phyloP scores from a whole-genome alignment of 345 rosid genomes.

The Lumnitzera racemosa region DNA sequence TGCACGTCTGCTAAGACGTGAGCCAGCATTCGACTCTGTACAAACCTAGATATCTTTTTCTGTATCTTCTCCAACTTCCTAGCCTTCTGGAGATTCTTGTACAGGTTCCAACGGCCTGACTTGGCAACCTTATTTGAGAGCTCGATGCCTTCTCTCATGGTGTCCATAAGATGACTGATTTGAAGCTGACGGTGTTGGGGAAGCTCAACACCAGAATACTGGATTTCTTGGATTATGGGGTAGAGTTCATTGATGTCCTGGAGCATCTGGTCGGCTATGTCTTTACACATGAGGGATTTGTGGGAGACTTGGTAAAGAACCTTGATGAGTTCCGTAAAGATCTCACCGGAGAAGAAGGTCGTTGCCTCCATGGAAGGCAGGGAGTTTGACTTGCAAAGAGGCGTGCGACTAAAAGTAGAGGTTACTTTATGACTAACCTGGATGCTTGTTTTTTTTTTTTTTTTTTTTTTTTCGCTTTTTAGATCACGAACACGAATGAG shows the following conservation, averaged over 20 bases:
- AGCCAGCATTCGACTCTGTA: constrained; percentile 1
- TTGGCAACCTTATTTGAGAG: background rate
- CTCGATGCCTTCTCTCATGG: constrained; percentile 6
- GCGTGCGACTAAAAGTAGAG: no score
- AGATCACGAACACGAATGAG: no score
- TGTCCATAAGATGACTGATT: background rate
- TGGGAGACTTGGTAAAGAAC: background rate
- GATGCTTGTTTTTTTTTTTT: no score
- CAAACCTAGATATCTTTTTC: constrained; percentile 5
- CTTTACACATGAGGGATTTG: background rate
- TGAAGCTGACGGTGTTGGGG: constrained; percentile 7
- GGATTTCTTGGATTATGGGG: constrained; percentile 7
- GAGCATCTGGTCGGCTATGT: constrained; percentile 5
- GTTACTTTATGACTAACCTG: no score
- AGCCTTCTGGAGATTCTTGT: constrained; percentile 1
- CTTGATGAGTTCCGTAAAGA: constrained; percentile 1
- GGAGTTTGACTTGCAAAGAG: no score
- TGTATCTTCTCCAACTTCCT: constrained; percentile 12
- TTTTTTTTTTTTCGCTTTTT: no score
- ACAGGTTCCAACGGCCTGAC: constrained; percentile 6
- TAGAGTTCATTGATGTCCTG: background rate
- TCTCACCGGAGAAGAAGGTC: background rate
- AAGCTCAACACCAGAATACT: constrained; percentile 11
- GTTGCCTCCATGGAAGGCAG: background rate
- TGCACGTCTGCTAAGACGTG: constrained; percentile 5